Conservation (phyloP, 306 rosid species). For the Oemleria cerasiformis region DNA sequence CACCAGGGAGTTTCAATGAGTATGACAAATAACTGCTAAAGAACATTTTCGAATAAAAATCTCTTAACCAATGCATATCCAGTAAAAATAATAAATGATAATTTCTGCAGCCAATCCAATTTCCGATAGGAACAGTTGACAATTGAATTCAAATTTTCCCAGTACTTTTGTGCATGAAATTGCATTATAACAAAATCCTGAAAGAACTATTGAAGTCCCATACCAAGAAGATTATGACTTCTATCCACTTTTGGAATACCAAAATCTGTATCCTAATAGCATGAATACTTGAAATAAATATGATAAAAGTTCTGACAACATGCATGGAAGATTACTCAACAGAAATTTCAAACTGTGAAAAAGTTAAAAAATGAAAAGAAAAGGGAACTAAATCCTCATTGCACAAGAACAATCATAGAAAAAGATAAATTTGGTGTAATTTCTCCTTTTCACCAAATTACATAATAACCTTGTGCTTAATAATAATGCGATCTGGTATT, state of each 20-base stretch:
- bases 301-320: background rate
- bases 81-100: background rate
- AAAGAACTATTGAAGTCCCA: background rate
- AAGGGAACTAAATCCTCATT: background rate
- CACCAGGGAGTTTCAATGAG: background rate
- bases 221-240: background rate
- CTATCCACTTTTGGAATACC: background rate
- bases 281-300: background rate
- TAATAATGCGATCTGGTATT: constrained; percentile 7
- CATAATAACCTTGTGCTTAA: background rate
- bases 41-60: background rate
- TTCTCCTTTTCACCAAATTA: constrained; percentile 3
- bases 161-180: background rate
- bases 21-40: background rate
- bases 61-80: background rate
- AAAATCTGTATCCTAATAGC: background rate
- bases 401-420: constrained; percentile 2
- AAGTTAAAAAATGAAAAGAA: background rate
- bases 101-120: background rate
- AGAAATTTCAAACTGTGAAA: background rate
- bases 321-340: background rate
- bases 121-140: background rate
- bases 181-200: constrained; percentile 1
- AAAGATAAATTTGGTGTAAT: background rate
- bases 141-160: background rate